Evolutionary conservation across 345 rosid species (phyloP), one percentile per base, ranked within the genome.

Genomic region (Carallia brachiata): DNA sequence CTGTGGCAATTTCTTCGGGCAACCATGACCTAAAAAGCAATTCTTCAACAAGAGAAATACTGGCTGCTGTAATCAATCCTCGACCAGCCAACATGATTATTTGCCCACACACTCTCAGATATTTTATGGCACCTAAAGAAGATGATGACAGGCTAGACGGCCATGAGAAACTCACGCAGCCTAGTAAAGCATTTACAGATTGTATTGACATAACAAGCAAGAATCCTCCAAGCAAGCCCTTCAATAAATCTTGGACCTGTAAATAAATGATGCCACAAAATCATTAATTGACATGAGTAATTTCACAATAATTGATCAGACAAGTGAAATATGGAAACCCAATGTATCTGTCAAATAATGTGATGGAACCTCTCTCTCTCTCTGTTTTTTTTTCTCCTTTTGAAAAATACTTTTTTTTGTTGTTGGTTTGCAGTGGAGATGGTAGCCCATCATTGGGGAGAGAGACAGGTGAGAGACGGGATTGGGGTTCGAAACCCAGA

Each of bases 1-100:
- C 97, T 47, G 82, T 52, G 9, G 91, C 85, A 73, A 94, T 88
- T 80, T 94, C 97, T 66, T 84, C 82, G 67, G 89, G 91, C 76
- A 94, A 75, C 97, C 96, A 91, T 47, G 97, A 82, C 71, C 97
- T 85, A 74, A 94, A 91, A 77, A 91, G 82, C 78, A 94, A 65
- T 79, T 94, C 98, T 78, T 91, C 97, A 69, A 90, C 96, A 63
- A 91, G 74, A 70, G 80, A 90, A 75, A 88, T 71, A 65, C 87
- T 75, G 9, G 87, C 75, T 52, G 94, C 97, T 1, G 93, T 85
- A 72, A 82, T 39, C 39, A 84, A 75, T 75, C 90, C 98, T 79
- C 10, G 86, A 71, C 72, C 71, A 72, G 81, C 78, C 71, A 90
- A 70, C 63, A 81, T 32, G 60, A 85, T 61, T 75, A 88, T 68